Conservation (phyloP, 495 filamentous ascomycete species). For the Cercophora samala region DNA sequence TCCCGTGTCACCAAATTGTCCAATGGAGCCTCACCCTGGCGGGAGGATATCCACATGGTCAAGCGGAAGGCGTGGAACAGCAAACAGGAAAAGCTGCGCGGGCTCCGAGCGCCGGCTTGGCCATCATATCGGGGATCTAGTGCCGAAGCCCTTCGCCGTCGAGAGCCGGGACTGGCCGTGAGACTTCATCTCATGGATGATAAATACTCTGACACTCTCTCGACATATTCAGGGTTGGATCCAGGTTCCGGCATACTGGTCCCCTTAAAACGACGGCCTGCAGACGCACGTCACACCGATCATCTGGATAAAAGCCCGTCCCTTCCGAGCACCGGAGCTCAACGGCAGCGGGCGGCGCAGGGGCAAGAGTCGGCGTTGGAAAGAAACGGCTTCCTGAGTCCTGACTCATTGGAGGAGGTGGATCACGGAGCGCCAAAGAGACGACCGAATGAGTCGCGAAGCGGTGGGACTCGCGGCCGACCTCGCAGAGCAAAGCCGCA, state of each 20-base stretch:
- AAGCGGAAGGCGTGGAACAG: conserved; percentile 5
- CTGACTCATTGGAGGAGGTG: conserved; percentile 14
- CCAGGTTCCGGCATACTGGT: neutral
- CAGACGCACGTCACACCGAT: conserved; percentile 1
- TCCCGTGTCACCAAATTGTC: conserved; percentile 1
- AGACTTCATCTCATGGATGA: neutral
- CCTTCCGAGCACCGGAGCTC: conserved; percentile 10
- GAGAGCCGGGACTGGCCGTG: neutral
- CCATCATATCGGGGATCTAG: neutral
- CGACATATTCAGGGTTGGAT: neutral
- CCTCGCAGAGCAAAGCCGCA: conserved; percentile 8
- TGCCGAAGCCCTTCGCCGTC: neutral
- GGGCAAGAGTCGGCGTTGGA: neutral
- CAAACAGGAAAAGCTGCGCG: neutral
- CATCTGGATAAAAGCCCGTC: neutral
- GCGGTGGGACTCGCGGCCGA: conserved; percentile 8
- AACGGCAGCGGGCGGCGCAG: neutral
- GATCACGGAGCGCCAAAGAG: neutral
- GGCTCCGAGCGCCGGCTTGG: conserved; percentile 5
- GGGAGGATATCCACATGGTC: neutral
- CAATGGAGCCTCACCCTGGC: neutral
- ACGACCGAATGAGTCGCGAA: conserved; percentile 17
- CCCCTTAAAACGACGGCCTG: neutral
- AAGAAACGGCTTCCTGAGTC: conserved; percentile 12
- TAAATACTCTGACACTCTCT: neutral